Evolutionary conservation across 2,329 filamentous ascomycete species (phyloP), one percentile per base, ranked within the genome.

Genomic region (Parascedosporium putredinis): DNA sequence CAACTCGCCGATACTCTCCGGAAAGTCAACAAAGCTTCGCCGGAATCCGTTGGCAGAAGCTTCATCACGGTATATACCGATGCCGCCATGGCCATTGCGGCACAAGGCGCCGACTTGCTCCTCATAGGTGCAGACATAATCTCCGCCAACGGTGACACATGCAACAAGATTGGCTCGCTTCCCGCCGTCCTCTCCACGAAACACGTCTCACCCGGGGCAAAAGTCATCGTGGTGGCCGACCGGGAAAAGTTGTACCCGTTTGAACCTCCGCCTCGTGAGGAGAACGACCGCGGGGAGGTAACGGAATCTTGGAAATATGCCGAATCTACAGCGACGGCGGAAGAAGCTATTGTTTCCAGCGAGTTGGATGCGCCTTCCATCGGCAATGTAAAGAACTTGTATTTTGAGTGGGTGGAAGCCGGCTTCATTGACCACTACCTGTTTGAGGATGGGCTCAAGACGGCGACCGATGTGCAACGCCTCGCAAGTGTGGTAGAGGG

Each of bases 81-180:
- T 58, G 77, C 78, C n/a, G 73, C 75, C 2, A 71, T 75, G 4
- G 78, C 75, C 1, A 59, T 77, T 8, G 77, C 79, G 1, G 69
- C 74, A 3, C 57, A 60, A 16, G 65, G 62, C n/a, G 67, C 76
- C 3, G 72, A 85, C 55, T 48, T 83, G 1, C 64, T 86, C 2
- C 62, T 87, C 3, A 65, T 87, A 1, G 82, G 82, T 1, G 80
- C 81, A 2, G 83, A 86, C 58, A 67, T 77, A 4, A 79, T 87
- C 50, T 74, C 75, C 10, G 60, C 65, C 1, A 59, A 65, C 1
- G 82, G 80, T 2, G 73, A 76, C 25, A 75, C 85, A 16, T 79
- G 74, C 60, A 86, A 86, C 63, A 86, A 86, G 62, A 79, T 73
- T 0, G 82, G 83, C 0, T 82, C 79, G 1, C 62, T 85, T 5